Evolutionary conservation across 495 filamentous ascomycete species (phyloP).

Genomic region (Talaromyces proteolyticus): DNA sequence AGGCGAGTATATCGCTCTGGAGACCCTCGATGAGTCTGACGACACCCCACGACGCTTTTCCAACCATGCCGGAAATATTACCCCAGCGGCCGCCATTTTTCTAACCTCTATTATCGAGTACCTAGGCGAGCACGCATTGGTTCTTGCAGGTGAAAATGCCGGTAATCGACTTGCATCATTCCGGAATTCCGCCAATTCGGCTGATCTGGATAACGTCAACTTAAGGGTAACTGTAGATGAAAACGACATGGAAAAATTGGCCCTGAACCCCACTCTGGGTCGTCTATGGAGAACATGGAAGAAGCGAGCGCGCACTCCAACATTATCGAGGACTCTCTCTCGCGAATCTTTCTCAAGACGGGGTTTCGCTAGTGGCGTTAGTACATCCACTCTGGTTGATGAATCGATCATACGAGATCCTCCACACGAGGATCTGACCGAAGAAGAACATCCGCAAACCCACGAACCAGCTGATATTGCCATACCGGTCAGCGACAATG

Average conservation of each 20-base stretch:
- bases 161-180: slow-evolving; percentile 50
- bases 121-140: slow-evolving; percentile 83
- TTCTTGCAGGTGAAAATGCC: slow-evolving; percentile 84
- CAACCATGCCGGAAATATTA: slow-evolving; percentile 62
- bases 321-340: slow-evolving; percentile 30
- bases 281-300: slow-evolving; percentile 94
- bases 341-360: slow-evolving; percentile 40
- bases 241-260: slow-evolving; percentile 87
- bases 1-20: slow-evolving; percentile 71
- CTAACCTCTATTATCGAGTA: slow-evolving; percentile 91
- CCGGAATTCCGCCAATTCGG: slow-evolving; percentile 25
- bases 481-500: slow-evolving; percentile 60
- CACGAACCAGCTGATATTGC: slow-evolving; percentile 50
- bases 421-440: neutral
- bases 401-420: slow-evolving; percentile 14
- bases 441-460: neutral
- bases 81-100: slow-evolving; percentile 91
- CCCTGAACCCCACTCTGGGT: slow-evolving; percentile 79
- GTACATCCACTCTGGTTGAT: slow-evolving; percentile 32
- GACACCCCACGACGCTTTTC: slow-evolving; percentile 47
- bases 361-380: slow-evolving; percentile 27
- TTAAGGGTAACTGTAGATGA: slow-evolving; percentile 75
- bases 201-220: slow-evolving; percentile 12
- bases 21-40: slow-evolving; percentile 52
- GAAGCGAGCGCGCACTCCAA: slow-evolving; percentile 56